Evolutionary conservation across 148 eudicot genomes (phyloP).

Genomic region (Spergularia bocconei): DNA sequence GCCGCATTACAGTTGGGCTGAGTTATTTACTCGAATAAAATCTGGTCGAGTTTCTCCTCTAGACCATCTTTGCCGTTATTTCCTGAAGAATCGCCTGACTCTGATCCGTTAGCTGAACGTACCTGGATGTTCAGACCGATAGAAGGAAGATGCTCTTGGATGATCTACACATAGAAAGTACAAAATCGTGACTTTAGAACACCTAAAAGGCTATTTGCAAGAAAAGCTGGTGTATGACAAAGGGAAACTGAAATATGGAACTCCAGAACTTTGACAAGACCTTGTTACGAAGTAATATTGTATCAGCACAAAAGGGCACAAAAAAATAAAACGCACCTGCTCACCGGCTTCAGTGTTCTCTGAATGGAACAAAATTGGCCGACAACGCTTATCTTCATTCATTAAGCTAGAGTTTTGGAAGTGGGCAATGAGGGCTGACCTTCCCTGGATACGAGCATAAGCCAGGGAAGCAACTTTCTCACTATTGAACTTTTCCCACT

Average conservation of each 20-base stretch:
- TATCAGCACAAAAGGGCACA: not conserved
- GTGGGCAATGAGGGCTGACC: conserved; percentile 69
- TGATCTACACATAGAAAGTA: conserved; percentile 25
- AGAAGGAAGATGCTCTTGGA: conserved; percentile 57
- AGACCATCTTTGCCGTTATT: conserved; percentile 31
- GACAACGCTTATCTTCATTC: conserved; percentile 94
- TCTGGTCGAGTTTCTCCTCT: conserved; percentile 37
- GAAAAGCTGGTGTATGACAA: too few relatives aligned
- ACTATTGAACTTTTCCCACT: conserved; percentile 94
- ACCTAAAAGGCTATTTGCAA: not conserved
- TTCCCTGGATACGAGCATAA: conserved; percentile 89
- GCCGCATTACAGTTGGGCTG: conserved; percentile 22
- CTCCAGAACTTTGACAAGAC: not conserved
- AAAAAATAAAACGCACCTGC: conserved; percentile 41
- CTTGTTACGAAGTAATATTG: not conserved
- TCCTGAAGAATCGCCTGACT: conserved; percentile 35
- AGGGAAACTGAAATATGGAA: not conserved
- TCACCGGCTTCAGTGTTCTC: conserved; percentile 61
- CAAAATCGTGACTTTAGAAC: not conserved
- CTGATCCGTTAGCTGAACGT: conserved; percentile 31
- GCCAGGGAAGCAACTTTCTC: conserved; percentile 92
- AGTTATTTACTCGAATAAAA: conserved; percentile 30
- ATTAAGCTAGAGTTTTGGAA: conserved; percentile 91
- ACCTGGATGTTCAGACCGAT: conserved; percentile 42
- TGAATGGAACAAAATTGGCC: conserved; percentile 76